Evolutionary conservation across 2,329 filamentous ascomycete genomes (phyloP).

Genomic region (Lizonia empirigonia): DNA sequence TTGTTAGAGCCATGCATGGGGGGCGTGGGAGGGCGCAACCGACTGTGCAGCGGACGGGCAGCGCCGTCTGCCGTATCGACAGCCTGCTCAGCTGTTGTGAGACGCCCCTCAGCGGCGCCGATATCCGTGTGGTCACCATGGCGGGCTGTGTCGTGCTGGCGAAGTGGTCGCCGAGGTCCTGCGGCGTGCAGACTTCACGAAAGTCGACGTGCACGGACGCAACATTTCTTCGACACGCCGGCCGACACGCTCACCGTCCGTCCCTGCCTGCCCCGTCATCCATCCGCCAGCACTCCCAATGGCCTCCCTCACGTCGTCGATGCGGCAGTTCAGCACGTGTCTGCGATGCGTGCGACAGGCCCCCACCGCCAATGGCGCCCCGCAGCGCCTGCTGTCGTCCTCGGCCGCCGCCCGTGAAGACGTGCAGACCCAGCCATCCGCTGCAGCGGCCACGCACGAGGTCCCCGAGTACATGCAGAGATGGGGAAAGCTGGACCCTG

Average conservation of each 20-base stretch:
- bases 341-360: conserved; percentile 42
- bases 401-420: conserved; percentile 53
- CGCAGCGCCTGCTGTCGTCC: conserved; percentile 55
- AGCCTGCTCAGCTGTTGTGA: conserved; percentile 38
- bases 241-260: conserved; percentile 28
- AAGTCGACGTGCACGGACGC: conserved; percentile 1
- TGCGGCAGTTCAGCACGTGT: conserved; percentile 43
- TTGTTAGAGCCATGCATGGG: conserved; percentile 41
- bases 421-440: conserved; percentile 43
- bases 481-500: conserved; percentile 44
- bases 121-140: conserved; percentile 51
- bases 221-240: conserved; percentile 3
- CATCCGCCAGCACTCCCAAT: conserved; percentile 31
- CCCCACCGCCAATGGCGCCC: conserved; percentile 37
- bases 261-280: conserved; percentile 17
- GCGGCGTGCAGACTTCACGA: conserved; percentile 11
- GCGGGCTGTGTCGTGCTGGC: conserved; percentile 30
- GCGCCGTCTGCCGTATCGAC: conserved; percentile 37
- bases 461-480: conserved; percentile 43
- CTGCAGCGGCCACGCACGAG: conserved; percentile 2
- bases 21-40: conserved; percentile 47
- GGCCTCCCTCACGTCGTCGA: conserved; percentile 43
- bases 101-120: conserved; percentile 46
- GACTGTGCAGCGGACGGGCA: conserved; percentile 57
- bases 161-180: conserved; percentile 34